These are phyloP conservation scores for Potentilla sterilis DNA, from an alignment of 306 rosid genomes.

Conservation along the genomic window DNA sequence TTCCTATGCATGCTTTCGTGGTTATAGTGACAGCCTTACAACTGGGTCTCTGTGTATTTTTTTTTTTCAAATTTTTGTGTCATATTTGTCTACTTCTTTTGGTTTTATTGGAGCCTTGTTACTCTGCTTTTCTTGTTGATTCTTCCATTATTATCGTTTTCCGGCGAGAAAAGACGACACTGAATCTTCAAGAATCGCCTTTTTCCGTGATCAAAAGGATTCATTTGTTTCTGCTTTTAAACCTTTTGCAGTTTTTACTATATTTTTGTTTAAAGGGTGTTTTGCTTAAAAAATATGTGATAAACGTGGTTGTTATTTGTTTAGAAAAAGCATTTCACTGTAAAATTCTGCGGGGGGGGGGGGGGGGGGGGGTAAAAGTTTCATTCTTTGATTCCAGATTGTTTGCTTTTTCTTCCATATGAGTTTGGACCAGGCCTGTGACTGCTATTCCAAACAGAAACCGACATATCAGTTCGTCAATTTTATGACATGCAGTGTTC, in stretches of 20 bases:
- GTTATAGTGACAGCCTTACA: background rate
- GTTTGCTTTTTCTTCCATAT: background rate
- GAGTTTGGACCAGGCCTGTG: background rate
- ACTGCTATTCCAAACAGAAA: background rate
- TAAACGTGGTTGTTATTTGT: background rate
- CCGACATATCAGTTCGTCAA: background rate
- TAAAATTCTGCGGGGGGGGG: background rate
- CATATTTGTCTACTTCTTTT: background rate
- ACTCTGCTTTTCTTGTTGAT: background rate
- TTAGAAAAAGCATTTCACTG: background rate
- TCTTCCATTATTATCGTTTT: background rate
- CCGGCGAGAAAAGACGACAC: background rate
- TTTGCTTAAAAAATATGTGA: background rate
- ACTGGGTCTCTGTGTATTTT: background rate
- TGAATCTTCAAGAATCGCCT: slow-evolving; percentile 14
- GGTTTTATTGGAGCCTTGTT: background rate
- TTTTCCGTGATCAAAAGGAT: background rate
- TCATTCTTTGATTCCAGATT: background rate
- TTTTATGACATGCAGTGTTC: background rate
- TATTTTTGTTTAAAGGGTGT: background rate
- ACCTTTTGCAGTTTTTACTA: background rate
- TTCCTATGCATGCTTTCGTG: background rate
- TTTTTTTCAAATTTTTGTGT: background rate
- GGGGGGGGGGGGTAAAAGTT: background rate
- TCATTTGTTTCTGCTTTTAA: background rate